A percentile compares a stretch with the other conserved stretches of the same genome.
Conservation (phyloP, 1,284 basidiomycete genomes). For the Ceratobasidium sp. region DNA sequence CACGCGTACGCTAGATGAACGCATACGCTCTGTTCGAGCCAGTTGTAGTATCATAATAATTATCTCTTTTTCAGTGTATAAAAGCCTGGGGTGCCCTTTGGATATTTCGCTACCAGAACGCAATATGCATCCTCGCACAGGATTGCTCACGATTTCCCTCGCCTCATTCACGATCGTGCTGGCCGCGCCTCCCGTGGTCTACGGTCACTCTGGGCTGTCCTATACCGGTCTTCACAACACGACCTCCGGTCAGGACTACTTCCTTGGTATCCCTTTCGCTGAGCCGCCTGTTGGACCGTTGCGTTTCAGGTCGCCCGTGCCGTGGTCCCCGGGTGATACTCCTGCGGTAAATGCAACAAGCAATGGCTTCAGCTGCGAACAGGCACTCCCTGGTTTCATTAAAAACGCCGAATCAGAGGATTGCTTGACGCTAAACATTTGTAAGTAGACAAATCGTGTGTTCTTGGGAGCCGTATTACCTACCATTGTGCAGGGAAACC, state of each 20-base stretch:
- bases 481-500: constrained; percentile 31
- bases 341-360: constrained; percentile 15
- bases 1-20: no score
- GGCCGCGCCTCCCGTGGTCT: background rate
- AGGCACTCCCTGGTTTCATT: background rate
- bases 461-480: background rate
- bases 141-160: background rate
- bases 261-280: constrained; percentile 46
- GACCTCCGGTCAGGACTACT: constrained; percentile 38
- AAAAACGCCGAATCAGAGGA: constrained; percentile 41
- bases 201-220: constrained; percentile 20
- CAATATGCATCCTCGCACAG: no score
- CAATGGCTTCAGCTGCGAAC: constrained; percentile 18
- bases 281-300: constrained; percentile 43
- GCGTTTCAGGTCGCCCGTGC: constrained; percentile 30
- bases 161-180: background rate
- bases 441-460: constrained; percentile 53
- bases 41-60: no score
- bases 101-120: no score
- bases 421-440: constrained; percentile 45
- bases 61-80: no score
- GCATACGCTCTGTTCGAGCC: no score
- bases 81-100: no score
- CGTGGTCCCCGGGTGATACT: constrained; percentile 8
- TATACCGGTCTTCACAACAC: constrained; percentile 24